Conservation (phyloP, 2,329 filamentous ascomycete genomes). For the Nigrospora sphaerica region DNA sequence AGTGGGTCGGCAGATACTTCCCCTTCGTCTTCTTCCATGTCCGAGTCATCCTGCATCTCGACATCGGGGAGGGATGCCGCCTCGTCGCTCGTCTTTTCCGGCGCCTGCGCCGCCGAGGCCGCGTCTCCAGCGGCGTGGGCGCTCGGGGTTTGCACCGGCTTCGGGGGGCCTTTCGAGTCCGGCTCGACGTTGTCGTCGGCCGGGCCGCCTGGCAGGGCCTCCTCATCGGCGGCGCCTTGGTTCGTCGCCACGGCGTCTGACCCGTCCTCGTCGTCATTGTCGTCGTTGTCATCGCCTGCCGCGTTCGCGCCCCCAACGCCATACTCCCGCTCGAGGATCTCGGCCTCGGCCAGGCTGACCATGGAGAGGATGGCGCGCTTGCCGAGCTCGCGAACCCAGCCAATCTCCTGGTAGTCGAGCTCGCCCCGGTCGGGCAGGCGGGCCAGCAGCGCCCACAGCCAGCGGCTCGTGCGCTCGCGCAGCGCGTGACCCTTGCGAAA, state of each 20-base stretch:
- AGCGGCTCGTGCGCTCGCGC: slow-evolving; percentile 63
- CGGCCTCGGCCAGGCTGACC: slow-evolving; percentile 46
- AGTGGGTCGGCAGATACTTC: slow-evolving; percentile 25
- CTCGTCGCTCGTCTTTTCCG: slow-evolving; percentile 14
- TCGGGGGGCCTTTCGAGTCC: background rate
- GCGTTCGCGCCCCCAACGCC: slow-evolving; percentile 22
- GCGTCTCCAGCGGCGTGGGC: background rate
- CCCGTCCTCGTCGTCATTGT: slow-evolving; percentile 21
- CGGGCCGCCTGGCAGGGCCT: background rate
- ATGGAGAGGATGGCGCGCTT: slow-evolving; percentile 63
- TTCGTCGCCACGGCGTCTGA: slow-evolving; percentile 29
- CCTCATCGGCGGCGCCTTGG: slow-evolving; percentile 39
- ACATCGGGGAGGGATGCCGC: slow-evolving; percentile 15
- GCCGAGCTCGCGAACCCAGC: slow-evolving; percentile 69
- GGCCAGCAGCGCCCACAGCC: slow-evolving; percentile 80
- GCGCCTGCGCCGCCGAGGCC: background rate
- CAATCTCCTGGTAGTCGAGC: slow-evolving; percentile 68
- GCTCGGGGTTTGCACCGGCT: too few species aligned
- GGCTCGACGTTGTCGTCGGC: background rate
- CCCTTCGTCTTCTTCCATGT: slow-evolving; percentile 28
- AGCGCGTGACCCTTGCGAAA: slow-evolving; percentile 53
- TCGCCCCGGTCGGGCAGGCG: slow-evolving; percentile 67
- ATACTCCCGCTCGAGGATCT: slow-evolving; percentile 34
- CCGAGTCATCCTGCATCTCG: slow-evolving; percentile 22
- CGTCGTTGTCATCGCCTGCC: slow-evolving; percentile 15